These are phyloP conservation scores for Aegilops tauschii DNA, from an alignment of 176 grass and related monocot genomes.

Conservation along the genomic window DNA sequence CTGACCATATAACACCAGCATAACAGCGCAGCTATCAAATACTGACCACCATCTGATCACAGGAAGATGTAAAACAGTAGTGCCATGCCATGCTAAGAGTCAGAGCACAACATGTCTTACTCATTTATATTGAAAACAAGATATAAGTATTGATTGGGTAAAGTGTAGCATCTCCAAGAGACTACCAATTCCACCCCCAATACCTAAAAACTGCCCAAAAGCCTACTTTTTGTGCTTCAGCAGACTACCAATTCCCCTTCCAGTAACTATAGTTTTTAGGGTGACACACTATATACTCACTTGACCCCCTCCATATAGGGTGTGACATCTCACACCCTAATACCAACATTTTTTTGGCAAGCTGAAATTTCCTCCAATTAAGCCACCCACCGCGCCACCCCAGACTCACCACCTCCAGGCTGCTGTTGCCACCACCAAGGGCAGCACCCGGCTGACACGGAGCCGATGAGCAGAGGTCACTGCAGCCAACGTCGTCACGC, in stretches of 20 bases:
- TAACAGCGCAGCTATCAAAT: conserved; percentile 20
- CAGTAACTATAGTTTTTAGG: background rate
- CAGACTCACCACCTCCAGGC: background rate
- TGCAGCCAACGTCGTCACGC: background rate
- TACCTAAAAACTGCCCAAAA: background rate
- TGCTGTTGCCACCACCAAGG: background rate
- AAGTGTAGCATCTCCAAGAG: background rate
- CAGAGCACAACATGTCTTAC: background rate
- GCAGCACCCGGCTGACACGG: background rate
- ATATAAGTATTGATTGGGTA: background rate
- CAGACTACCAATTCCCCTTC: background rate
- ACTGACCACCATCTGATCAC: background rate
- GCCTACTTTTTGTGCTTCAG: background rate
- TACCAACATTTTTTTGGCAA: background rate
- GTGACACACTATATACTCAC: background rate
- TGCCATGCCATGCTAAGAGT: conserved; percentile 19
- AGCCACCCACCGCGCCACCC: background rate
- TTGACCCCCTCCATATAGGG: background rate
- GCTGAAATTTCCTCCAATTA: background rate
- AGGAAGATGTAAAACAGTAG: conserved; percentile 3
- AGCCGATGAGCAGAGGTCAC: background rate
- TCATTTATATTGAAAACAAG: background rate
- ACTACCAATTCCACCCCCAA: background rate
- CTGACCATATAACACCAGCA: conserved; percentile 44
- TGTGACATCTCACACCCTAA: background rate